Evolutionary conservation across 345 rosid species (phyloP).

Genomic region (Populus nigra): DNA sequence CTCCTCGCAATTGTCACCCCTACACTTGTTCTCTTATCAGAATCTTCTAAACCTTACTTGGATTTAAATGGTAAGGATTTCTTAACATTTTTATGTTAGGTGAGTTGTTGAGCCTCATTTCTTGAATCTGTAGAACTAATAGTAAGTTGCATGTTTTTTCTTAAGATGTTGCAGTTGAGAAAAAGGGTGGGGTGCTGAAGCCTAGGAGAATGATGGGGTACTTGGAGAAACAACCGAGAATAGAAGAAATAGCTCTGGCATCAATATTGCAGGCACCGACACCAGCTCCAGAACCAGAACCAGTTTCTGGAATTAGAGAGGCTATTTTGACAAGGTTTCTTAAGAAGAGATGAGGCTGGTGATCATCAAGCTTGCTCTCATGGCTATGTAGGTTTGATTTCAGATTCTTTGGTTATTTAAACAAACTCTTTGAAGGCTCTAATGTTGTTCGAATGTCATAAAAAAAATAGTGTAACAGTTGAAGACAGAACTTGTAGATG

Average conservation of each 20-base stretch:
- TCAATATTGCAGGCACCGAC: slow-evolving; percentile 19
- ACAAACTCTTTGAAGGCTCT: background rate
- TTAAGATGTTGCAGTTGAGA: slow-evolving; percentile 21
- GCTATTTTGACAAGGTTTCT: slow-evolving; percentile 11
- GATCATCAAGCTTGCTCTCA: background rate
- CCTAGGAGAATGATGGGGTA: slow-evolving; percentile 48
- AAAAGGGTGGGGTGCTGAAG: slow-evolving; percentile 23
- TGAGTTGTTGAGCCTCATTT: background rate
- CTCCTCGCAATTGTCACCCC: slow-evolving; percentile 82
- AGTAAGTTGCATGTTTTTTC: background rate
- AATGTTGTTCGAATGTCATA: background rate
- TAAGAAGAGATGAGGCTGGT: background rate
- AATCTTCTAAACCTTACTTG: slow-evolving; percentile 46
- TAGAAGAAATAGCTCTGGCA: slow-evolving; percentile 11
- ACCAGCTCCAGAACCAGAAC: slow-evolving; percentile 15
- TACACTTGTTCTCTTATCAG: slow-evolving; percentile 70
- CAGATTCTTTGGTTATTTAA: background rate
- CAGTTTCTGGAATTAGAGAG: slow-evolving; percentile 9
- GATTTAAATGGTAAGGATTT: slow-evolving; percentile 35
- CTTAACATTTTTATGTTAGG: background rate
- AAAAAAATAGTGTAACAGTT: background rate
- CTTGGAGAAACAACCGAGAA: slow-evolving; percentile 22
- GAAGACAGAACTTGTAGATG: background rate
- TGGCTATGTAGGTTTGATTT: background rate
- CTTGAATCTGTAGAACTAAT: background rate